Conservation (phyloP, 768 basidiomycete genomes). For the Pleurotus cornucopiae region DNA sequence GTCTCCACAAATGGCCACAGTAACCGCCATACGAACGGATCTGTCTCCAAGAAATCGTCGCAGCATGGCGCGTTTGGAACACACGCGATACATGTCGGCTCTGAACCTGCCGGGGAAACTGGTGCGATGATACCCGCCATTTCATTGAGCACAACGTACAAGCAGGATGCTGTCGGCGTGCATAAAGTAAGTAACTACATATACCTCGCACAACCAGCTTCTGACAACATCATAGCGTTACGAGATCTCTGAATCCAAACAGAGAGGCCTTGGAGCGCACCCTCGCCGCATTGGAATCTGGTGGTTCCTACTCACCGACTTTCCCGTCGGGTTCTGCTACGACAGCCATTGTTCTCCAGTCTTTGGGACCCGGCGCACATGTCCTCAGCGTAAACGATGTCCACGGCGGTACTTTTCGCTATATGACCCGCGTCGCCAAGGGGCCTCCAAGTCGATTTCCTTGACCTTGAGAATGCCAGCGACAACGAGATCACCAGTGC, state of each 20-base stretch:
- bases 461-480: constrained; percentile 71
- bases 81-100: constrained; percentile 84
- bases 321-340: constrained; percentile 86
- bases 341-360: constrained; percentile 78
- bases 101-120: constrained; percentile 65
- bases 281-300: constrained; percentile 75
- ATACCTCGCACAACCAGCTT: too few species aligned
- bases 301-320: constrained; percentile 68
- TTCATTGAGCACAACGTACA: constrained; percentile 87
- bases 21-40: background rate
- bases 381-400: constrained; percentile 88
- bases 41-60: constrained; percentile 18
- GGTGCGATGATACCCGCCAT: constrained; percentile 89
- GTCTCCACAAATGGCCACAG: background rate
- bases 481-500: constrained; percentile 64
- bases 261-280: constrained; percentile 73
- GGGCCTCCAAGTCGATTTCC: constrained; percentile 67
- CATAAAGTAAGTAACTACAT: constrained; percentile 52
- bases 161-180: constrained; percentile 71
- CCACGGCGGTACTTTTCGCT: constrained; percentile 91
- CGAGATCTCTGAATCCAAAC: constrained; percentile 86
- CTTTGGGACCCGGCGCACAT: constrained; percentile 71
- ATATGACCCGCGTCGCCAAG: constrained; percentile 61
- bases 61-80: constrained; percentile 64
- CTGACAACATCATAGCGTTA: constrained; percentile 50